Percentiles rank a stretch among this genome's conserved stretches.
These are phyloP conservation scores for Backusella morwellensis DNA, from an alignment of 192 early-diverging fungal species.

Conservation along the genomic window DNA sequence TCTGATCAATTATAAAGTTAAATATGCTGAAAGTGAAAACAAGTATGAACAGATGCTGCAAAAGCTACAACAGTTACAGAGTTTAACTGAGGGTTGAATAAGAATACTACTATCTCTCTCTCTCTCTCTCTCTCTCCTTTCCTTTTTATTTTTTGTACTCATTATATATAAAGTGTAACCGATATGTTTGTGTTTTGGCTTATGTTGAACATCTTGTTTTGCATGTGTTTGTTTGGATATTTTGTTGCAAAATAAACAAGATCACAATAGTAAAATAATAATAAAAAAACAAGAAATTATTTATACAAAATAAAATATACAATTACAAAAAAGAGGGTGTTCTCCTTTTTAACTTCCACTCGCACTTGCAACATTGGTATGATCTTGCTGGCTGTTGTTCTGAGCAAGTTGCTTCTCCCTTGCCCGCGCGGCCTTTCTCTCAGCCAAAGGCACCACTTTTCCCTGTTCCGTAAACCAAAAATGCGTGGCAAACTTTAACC, in stretches of 20 bases:
- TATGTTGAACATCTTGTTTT: not conserved
- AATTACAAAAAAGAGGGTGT: not conserved
- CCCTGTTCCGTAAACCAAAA: conserved; percentile 23
- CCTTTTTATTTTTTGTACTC: too few species aligned
- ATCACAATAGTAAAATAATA: not conserved
- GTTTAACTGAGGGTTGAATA: not conserved
- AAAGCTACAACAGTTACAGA: conserved; percentile 64
- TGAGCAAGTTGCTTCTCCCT: not conserved
- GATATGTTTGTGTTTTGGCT: not conserved
- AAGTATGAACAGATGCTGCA: conserved; percentile 63
- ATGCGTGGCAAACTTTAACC: conserved; percentile 21
- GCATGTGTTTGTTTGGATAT: not conserved
- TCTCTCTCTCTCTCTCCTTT: not conserved
- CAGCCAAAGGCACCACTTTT: not conserved
- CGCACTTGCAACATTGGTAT: not conserved
- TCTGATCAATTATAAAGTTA: conserved; percentile 63
- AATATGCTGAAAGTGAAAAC: conserved; percentile 79
- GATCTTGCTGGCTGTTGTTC: not conserved
- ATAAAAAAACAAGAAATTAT: not conserved
- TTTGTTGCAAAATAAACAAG: not conserved
- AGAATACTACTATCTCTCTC: not conserved
- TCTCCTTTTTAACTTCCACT: not conserved
- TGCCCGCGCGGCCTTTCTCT: conserved; percentile 4
- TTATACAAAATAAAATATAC: not conserved
- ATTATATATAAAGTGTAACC: not conserved